Base-by-base conservation (phyloP, 1,284 basidiomycete genomes). In the Leccinum fallax region DNA sequence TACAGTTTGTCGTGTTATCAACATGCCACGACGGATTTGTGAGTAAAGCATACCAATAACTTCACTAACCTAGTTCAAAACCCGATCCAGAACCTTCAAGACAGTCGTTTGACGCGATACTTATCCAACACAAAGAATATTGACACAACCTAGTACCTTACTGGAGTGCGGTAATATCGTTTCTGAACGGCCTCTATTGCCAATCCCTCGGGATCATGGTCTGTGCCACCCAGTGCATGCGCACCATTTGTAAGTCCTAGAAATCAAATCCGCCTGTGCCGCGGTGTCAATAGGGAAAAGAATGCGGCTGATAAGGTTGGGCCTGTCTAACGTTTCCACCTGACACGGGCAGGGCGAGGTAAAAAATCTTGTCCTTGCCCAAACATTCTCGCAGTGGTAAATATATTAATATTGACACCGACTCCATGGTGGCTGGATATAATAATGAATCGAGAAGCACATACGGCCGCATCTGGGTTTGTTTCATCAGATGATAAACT, bases 1-100 rank as follows among this genome's bases (percentile, higher is more conserved):
- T 64, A 48, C 51, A 24, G 49, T 55, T 34, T 63, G 32, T 53
- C 6, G 46, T 26, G 43, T 58, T 4, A 38, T 52, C 16, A 40
- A 36, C 11, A 13, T 46, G 6, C 43, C 2, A 19, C 19, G 5
- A 1, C 5, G 5, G 19, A 49, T 16, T 11, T 43, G 8, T 36
- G 11, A 51, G 24, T 10, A 10, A 7, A 36, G 6, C 34, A 36
- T 7, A 36, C 2, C 34, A 34, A 34, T 13, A 32, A 32, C 30
- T 32, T 32, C 30, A 32, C 30, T 32, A n/a, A 40, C 40, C 10
- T 43, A 19, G 10, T 43, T 15, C 19, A 21, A 21, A 21, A 21
- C 11, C 19, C 46, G 11, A 48, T 21, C 11, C 11, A 21, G 46
- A 46, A 10, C n/a, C 10, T 43, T 19, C 11, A 21, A 6, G 46